Percentiles rank a stretch among this genome's conserved stretches.
phyloP scores from a whole-genome alignment of 352 stramenopile species.

The Pythium rhizo-oryzae region DNA sequence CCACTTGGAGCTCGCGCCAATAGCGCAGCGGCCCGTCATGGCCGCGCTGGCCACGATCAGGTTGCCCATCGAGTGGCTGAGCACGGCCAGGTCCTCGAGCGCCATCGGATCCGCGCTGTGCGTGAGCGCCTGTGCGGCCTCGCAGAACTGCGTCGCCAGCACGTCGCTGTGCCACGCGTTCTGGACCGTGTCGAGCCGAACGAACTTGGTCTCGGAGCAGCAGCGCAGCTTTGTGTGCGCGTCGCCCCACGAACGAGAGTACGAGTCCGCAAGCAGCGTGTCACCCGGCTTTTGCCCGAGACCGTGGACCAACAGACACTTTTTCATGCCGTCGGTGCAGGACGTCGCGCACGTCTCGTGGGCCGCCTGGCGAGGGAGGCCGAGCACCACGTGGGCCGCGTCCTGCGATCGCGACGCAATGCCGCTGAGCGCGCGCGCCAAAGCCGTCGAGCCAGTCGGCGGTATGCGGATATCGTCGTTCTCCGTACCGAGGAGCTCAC shows the following conservation, averaged over 20 bases:
- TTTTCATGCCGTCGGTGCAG: constrained; percentile 29
- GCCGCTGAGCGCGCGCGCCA: constrained; percentile 27
- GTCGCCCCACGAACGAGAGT: constrained; percentile 27
- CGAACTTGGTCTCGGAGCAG: constrained; percentile 36
- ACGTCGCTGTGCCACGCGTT: constrained; percentile 32
- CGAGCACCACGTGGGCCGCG: not conserved
- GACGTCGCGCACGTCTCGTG: not conserved
- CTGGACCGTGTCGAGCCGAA: constrained; percentile 37
- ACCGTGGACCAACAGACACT: constrained; percentile 43
- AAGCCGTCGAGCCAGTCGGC: not conserved
- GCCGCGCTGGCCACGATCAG: constrained; percentile 34
- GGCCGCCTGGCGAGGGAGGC: constrained; percentile 4
- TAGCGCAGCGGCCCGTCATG: constrained; percentile 31
- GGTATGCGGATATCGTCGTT: no score
- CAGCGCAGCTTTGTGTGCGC: constrained; percentile 26
- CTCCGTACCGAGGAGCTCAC: constrained; percentile 2
- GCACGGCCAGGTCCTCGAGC: constrained; percentile 36
- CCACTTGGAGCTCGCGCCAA: constrained; percentile 40
- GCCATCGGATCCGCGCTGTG: constrained; percentile 10
- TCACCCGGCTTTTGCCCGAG: constrained; percentile 15
- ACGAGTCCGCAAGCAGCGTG: constrained; percentile 6
- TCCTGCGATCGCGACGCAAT: constrained; percentile 6
- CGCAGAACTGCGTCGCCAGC: constrained; percentile 24
- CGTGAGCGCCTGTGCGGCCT: constrained; percentile 27
- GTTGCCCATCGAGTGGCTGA: constrained; percentile 59